Base-by-base conservation (phyloP, 192 early-diverging fungal genomes). In the Podila clonocystis region DNA sequence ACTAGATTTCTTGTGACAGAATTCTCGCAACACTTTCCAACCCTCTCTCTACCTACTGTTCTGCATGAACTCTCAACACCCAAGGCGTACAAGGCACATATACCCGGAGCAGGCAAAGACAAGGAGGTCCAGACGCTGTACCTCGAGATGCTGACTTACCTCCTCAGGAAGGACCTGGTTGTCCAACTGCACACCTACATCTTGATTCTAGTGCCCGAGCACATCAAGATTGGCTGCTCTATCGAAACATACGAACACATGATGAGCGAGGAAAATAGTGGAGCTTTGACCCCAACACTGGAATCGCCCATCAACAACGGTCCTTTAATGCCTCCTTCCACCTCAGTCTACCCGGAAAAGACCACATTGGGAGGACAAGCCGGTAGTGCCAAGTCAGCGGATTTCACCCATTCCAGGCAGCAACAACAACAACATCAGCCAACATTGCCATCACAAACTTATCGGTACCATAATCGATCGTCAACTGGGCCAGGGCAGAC, bases 181-280 rank as follows among this genome's bases (percentile, higher is more conserved):
- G 88, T 91, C 9, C 96, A 98, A 73, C 82, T 94, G 33, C 94
- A 97, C 73, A 94, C 93, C 65, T 96, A 93, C 74, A 83, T 93
- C 5, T 63, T 91, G 22, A 67, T 93, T 28, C 75, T 92, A 59
- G 86, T 91, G 22, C 91, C 91, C 0, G 85, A 77, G 72, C 86
- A 91, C 38, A 88, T 92, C 29, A 88, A 88, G 58, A 45, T 68
- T 22, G 84, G 84, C 33, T 77, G 63, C 50, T 67, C 74, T 3
- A 48, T 31, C 19, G 74, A 76, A 49, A 78, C 82, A 17, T 85
- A 82, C 57, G 79, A 85, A 45, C 64, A 79, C 28, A 61, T 78
- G 62, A 64, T 78, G 68, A 38, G 26, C 4, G 77, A 80, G 15
- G 76, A 80, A 17, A 69, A 69, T 36, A 66, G 66, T n/a, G 77